phyloP scores from a whole-genome alignment of 139 green algal genomes.

The Chlamydomonas sp. region DNA sequence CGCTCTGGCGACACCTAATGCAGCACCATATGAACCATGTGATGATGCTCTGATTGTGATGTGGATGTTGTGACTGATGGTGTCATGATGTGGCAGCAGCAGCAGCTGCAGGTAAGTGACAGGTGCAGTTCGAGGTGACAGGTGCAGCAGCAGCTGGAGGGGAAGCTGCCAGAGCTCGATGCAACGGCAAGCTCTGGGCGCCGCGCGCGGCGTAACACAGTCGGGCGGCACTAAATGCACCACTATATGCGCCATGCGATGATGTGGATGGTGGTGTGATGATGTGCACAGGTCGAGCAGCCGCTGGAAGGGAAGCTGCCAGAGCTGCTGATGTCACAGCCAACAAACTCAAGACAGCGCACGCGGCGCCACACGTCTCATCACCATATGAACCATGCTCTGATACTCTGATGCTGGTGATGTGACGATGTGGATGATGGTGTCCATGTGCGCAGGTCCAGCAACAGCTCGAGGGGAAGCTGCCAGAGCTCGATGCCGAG shows the following conservation, averaged over 20 bases:
- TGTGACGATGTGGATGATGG: no score
- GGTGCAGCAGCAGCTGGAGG: conserved; percentile 25
- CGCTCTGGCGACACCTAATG: neutral
- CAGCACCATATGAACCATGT: neutral
- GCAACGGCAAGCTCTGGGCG: conserved; percentile 18
- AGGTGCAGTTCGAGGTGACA: no score
- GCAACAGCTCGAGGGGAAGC: conserved; percentile 29
- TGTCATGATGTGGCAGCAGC: no score
- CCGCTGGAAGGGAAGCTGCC: no score
- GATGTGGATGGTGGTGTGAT: no score
- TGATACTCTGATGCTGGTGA: conserved; percentile 2
- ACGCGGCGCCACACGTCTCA: neutral
- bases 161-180: conserved; percentile 47
- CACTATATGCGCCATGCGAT: no score
- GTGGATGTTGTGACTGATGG: no score
- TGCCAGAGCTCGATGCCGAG: conserved; percentile 47
- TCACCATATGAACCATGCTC: neutral
- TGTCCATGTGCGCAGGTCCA: no score
- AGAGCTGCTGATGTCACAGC: no score
- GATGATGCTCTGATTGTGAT: neutral
- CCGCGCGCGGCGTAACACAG: conserved; percentile 22
- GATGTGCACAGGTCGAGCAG: no score
- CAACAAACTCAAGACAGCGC: neutral
- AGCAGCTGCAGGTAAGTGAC: no score
- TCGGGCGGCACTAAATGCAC: no score